Conservation (phyloP, 2,329 filamentous ascomycete genomes). For the Mariannaea elegans region DNA sequence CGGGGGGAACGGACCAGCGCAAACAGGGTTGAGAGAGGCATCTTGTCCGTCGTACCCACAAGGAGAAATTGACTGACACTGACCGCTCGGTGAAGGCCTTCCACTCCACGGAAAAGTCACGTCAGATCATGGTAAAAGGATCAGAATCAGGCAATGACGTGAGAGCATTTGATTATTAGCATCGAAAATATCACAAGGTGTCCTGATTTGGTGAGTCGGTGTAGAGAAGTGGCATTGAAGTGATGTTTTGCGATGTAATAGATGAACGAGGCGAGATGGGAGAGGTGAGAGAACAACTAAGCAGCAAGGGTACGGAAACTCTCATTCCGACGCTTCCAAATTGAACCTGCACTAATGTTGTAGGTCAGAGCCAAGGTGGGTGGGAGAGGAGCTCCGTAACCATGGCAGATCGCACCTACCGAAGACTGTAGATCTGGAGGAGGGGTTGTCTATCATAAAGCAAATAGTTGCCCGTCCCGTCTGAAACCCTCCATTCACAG, state of each 20-base stretch:
- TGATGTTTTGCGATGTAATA: constrained; percentile 18
- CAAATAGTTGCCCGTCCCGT: constrained; percentile 9
- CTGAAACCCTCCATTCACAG: constrained; percentile 14
- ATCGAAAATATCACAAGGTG: constrained; percentile 14
- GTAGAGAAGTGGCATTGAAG: constrained; percentile 12
- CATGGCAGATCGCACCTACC: constrained; percentile 32
- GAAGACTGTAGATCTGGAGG: constrained; percentile 30
- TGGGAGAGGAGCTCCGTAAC: constrained; percentile 13
- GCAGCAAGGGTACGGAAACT: constrained; percentile 18
- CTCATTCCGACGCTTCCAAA: constrained; percentile 14
- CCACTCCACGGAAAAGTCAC: constrained; percentile 1
- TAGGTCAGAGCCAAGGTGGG: constrained; percentile 12
- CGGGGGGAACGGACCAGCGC: constrained; percentile 4
- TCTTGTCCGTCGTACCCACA: constrained; percentile 30
- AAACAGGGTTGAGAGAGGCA: constrained; percentile 10
- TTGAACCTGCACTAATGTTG: constrained; percentile 10
- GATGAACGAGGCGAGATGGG: background rate
- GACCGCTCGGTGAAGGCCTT: constrained; percentile 27
- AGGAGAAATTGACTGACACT: constrained; percentile 26
- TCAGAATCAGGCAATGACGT: constrained; percentile 33
- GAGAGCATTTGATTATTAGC: constrained; percentile 28
- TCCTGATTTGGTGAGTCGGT: constrained; percentile 23
- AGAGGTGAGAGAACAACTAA: background rate
- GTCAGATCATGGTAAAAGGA: constrained; percentile 22
- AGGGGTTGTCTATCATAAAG: constrained; percentile 18